Evolutionary conservation across 2,329 filamentous ascomycete species (phyloP), one percentile per base, ranked within the genome.

Genomic region (Celoporthe dispersa): DNA sequence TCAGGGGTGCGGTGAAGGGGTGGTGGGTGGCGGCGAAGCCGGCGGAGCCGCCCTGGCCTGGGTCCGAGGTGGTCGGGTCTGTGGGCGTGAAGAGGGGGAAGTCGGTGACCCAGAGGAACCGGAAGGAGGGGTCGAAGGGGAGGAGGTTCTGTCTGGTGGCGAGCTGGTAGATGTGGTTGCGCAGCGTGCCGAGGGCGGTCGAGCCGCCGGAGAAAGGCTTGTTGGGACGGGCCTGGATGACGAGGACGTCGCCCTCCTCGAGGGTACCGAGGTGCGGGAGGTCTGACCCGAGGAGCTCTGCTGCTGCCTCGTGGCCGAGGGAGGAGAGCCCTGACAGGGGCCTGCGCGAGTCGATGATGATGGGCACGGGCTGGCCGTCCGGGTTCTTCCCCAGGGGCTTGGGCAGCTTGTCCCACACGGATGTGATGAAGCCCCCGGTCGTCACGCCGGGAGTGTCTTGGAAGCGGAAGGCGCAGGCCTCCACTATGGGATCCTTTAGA

Each of bases 71-170:
- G 41, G 57, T 39, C 16, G 86, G 84, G 66, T 86, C 82, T 66
- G 86, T 87, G 0, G 91, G 93, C 1, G 94, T 94, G 82, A 99
- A 99, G 75, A 99, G 89, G 16, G 96, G 96, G 78, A 99, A 99
- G 71, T 95, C 90, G 0, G 87, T 91, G 16, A 99, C 87, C 96
- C 96, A 99, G 68, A 92, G 86, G 79, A 94, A 95, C 70, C 84
- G 84, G 81, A 88, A 94, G 69, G 77, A 84, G 76, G 71, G 73
- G 44, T 83, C 81, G 1, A 76, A 80, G 3, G 80, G 74, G 51
- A 93, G 82, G 41, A 92, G 82, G 0, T 84, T 86, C 35, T 87
- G 80, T n/a, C 88, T 85, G 0, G 94, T 86, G 2, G 93, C 91
- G 11, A 86, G 83, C 70, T 89, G 88, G 82, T 94, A 90, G 0